Evolutionary conservation across 179 eudicot genomes (phyloP), one percentile per base, ranked within the genome.

Genomic region (Sideroxylon spinosum): DNA sequence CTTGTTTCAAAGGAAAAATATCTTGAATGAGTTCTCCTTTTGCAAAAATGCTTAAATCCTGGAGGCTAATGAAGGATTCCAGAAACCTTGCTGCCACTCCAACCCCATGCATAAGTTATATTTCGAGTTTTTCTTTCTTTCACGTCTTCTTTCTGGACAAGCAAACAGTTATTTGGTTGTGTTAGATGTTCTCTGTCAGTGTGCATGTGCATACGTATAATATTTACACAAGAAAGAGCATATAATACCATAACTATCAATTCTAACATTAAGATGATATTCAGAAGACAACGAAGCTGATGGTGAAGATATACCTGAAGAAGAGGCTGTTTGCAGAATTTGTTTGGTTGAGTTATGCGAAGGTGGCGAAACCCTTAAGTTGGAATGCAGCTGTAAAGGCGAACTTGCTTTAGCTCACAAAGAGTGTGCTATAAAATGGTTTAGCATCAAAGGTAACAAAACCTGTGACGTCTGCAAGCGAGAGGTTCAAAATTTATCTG

Each of bases 371-470:
- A 89, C 92, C 23, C 92, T 94, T 55, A 94, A 92, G 86, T 79
- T 94, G 91, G 98, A 94, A 82, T 94, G 98, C 68, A 87, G 88
- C 83, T 92, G 98, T 86, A 94, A 92, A 85, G 98, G 98, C 6
- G 98, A 91, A 80, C 97, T 92, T 81, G 91, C 93, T 80, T 84
- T 94, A 84, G 97, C 92, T 81, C 98, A 94, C 82, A 79, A 90
- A 83, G 97, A 89, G 80, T 92, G 98, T 70, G 95, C 95, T 7
- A 76, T 94, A 32, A 92, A 94, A 83, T 94, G 98, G 98, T 94
- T 94, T 83, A 88, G 90, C 87, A 87, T 94, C 78, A 91, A 89
- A 89, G 98, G 98, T 68, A 91, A 90, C 92, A 92, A 88, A 78
- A 91, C 81, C 12, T 94, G 98, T 86, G 98, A 93, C 60, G 90